Conservation (phyloP, 306 rosid species). For the Inga leiocalycina region DNA sequence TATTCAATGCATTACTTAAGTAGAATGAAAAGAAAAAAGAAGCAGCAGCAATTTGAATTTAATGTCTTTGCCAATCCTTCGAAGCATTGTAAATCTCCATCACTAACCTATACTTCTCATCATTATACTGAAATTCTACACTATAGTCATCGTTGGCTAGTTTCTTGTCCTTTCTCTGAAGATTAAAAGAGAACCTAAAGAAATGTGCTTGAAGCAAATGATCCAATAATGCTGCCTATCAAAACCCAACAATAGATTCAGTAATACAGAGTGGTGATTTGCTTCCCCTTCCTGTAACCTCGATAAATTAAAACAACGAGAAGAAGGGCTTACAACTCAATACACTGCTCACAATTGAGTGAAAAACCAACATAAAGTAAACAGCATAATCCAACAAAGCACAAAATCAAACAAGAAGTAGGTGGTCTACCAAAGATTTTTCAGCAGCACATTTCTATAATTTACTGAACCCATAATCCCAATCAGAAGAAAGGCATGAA, state of each 20-base stretch:
- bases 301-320: neutral
- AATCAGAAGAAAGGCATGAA: neutral
- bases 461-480: neutral
- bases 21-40: neutral
- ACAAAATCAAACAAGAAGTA: neutral
- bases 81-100: neutral
- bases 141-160: too few relatives aligned
- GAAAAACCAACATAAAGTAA: too few relatives aligned
- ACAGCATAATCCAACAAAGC: neutral
- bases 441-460: neutral
- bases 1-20: neutral
- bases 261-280: neutral
- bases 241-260: neutral
- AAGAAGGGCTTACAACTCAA: neutral
- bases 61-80: neutral
- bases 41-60: neutral
- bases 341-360: neutral
- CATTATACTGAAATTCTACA: too few relatives aligned
- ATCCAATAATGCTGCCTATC: neutral
- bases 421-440: neutral
- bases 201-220: neutral
- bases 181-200: neutral
- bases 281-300: neutral
- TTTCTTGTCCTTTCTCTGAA: neutral
- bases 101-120: too few relatives aligned